These are phyloP conservation scores for Termitomyces bulborhizus DNA, from an alignment of 768 basidiomycete genomes.

Conservation along the genomic window DNA sequence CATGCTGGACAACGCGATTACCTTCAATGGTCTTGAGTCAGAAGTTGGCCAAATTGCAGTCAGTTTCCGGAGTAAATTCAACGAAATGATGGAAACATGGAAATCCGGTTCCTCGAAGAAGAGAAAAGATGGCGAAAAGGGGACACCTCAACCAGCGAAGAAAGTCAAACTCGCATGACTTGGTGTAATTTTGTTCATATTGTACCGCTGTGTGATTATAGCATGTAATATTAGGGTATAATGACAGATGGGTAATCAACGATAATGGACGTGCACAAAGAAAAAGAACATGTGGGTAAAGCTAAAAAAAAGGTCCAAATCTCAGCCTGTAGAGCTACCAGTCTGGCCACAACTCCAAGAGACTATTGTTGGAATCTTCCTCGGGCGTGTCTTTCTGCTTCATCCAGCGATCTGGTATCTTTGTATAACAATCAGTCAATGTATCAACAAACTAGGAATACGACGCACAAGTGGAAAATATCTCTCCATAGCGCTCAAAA, in stretches of 20 bases:
- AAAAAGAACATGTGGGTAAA: background rate
- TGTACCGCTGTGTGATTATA: conserved; percentile 12
- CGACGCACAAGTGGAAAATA: conserved; percentile 76
- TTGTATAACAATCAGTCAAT: background rate
- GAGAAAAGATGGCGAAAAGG: conserved; percentile 68
- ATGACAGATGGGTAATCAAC: conserved; percentile 14
- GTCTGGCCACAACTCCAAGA: conserved; percentile 59
- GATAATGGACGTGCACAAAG: background rate
- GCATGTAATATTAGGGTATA: conserved; percentile 24
- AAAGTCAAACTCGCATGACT: conserved; percentile 56
- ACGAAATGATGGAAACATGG: conserved; percentile 43
- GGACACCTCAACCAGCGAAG: conserved; percentile 59
- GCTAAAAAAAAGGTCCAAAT: background rate
- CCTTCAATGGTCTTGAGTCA: conserved; percentile 80
- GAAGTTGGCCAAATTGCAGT: conserved; percentile 66
- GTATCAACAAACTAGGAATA: background rate
- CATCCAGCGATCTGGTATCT: conserved; percentile 92
- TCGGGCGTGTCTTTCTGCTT: conserved; percentile 76
- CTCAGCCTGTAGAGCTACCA: conserved; percentile 30
- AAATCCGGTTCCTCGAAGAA: conserved; percentile 55
- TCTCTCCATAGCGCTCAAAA: conserved; percentile 83
- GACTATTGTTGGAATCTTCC: conserved; percentile 53
- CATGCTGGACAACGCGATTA: conserved; percentile 85
- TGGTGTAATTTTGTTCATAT: conserved; percentile 10
- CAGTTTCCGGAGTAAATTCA: conserved; percentile 43